A percentile compares a stretch with the other conserved stretches of the same genome.
These are phyloP conservation scores for Eucalyptus lansdowneana DNA, from an alignment of 345 rosid genomes.

Conservation along the genomic window DNA sequence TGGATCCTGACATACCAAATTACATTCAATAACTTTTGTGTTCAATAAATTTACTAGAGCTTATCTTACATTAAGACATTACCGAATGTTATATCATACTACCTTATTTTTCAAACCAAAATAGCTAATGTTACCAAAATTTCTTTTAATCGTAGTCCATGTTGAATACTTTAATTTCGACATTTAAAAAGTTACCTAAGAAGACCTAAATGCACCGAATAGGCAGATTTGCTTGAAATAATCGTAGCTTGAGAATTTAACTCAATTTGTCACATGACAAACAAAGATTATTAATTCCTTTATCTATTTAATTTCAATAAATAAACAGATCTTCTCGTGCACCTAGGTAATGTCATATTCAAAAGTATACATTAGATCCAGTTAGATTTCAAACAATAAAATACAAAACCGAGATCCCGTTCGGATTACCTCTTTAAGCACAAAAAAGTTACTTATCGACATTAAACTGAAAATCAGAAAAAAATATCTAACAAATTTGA, in stretches of 20 bases:
- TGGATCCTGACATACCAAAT: background rate
- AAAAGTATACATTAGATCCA: background rate
- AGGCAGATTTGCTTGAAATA: background rate
- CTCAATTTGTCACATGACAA: background rate
- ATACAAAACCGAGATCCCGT: background rate
- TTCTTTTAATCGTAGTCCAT: background rate
- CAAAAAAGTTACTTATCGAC: background rate
- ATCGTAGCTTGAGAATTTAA: background rate
- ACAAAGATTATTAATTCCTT: background rate
- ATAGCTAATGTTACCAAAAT: background rate
- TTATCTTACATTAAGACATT: background rate
- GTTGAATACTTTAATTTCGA: background rate
- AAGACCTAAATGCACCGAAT: background rate
- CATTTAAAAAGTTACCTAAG: background rate
- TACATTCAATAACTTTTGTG: background rate
- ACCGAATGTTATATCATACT: background rate
- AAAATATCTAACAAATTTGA: background rate
- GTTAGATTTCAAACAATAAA: background rate
- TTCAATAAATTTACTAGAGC: background rate
- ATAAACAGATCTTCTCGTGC: background rate
- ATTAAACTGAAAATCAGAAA: background rate
- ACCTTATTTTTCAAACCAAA: background rate
- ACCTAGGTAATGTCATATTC: background rate
- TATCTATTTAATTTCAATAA: background rate
- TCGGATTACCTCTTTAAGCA: background rate